Percentiles rank a stretch among this genome's conserved stretches.
These are phyloP conservation scores for Huntiella decipiens DNA, from an alignment of 2,329 filamentous ascomycete genomes.

Conservation along the genomic window DNA sequence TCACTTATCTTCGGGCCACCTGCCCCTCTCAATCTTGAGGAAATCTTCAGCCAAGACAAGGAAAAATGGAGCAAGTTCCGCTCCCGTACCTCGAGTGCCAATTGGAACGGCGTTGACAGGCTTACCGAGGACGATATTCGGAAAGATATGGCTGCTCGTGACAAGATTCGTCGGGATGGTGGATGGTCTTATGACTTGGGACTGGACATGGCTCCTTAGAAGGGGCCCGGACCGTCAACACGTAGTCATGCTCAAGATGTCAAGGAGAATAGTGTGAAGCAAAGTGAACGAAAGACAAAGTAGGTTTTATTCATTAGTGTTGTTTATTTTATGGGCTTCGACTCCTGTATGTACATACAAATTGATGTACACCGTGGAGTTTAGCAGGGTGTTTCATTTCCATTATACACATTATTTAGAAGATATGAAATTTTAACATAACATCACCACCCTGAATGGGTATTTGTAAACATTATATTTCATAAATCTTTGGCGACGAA, in stretches of 20 bases:
- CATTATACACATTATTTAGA: no score
- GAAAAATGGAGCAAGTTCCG: constrained; percentile 76
- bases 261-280: neutral
- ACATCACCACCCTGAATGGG: no score
- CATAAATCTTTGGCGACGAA: no score
- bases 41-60: constrained; percentile 82
- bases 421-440: no score
- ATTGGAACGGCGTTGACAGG: constrained; percentile 68
- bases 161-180: constrained; percentile 62
- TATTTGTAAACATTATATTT: no score
- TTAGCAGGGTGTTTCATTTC: no score
- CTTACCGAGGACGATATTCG: constrained; percentile 77
- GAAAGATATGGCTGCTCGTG: constrained; percentile 59
- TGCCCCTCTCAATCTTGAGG: constrained; percentile 78
- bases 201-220: constrained; percentile 23
- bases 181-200: constrained; percentile 60
- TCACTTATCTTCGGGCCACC: constrained; percentile 77
- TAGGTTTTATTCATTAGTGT: no score
- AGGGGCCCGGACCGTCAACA: neutral
- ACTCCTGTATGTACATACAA: no score
- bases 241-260: neutral
- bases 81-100: constrained; percentile 78
- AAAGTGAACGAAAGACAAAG: no score
- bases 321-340: no score
- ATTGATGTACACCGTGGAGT: no score